Conservation (phyloP, 495 filamentous ascomycete species). For the Cryomyces antarcticus region DNA sequence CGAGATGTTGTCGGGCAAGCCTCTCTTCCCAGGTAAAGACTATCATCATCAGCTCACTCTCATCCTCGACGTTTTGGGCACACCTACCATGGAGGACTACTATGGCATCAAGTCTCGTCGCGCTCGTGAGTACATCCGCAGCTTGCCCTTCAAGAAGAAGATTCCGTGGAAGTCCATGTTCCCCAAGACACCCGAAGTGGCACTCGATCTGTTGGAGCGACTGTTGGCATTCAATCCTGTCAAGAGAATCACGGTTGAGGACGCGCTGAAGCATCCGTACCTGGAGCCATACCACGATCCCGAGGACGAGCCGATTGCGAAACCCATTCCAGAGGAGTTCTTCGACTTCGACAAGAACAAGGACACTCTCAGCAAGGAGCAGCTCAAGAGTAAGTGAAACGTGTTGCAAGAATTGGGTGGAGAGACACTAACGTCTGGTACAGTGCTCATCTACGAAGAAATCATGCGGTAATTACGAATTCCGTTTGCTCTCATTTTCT, state of each 20-base stretch:
- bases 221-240: slow-evolving; percentile 94
- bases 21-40: slow-evolving; percentile 95
- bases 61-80: slow-evolving; percentile 94
- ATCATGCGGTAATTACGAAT: slow-evolving; percentile 70
- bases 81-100: slow-evolving; percentile 99
- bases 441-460: slow-evolving; percentile 87
- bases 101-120: slow-evolving; percentile 98
- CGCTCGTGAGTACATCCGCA: slow-evolving; percentile 95
- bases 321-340: slow-evolving; percentile 94
- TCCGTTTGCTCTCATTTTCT: neutral
- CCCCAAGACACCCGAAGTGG: slow-evolving; percentile 86
- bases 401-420: neutral
- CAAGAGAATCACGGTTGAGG: slow-evolving; percentile 95
- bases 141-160: slow-evolving; percentile 99
- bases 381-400: slow-evolving; percentile 55
- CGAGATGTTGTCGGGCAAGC: slow-evolving; percentile 99
- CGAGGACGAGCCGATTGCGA: slow-evolving; percentile 92
- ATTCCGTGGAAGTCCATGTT: slow-evolving; percentile 94
- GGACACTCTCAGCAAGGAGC: slow-evolving; percentile 94
- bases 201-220: slow-evolving; percentile 86
- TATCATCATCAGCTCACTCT: slow-evolving; percentile 98
- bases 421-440: neutral
- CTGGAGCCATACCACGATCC: slow-evolving; percentile 98
- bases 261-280: slow-evolving; percentile 92
- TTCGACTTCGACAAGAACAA: slow-evolving; percentile 99